Evolutionary conservation across 1,139 yeast species (phyloP).

Genomic region (Lodderomyces theae): DNA sequence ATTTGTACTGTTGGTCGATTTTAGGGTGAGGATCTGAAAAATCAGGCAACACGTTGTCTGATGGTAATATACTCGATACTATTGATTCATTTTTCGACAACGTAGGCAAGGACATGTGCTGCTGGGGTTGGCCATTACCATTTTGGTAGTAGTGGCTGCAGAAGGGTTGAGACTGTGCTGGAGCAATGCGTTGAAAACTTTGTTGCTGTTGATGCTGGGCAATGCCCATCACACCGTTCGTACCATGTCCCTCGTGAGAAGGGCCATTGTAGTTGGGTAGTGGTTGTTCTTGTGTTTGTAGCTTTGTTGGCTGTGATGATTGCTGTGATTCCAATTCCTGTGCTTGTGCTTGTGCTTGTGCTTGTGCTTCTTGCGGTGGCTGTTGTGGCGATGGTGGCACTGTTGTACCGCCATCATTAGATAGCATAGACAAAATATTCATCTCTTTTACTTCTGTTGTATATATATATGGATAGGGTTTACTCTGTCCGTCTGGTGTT

Average conservation of each 20-base stretch:
- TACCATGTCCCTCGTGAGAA: not conserved
- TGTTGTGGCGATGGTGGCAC: not conserved
- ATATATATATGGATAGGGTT: too few species aligned
- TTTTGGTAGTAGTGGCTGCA: too few species aligned
- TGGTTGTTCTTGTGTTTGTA: too few species aligned
- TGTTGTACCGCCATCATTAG: conserved; percentile 20
- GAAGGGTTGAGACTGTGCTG: too few species aligned
- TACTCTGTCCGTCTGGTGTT: too few species aligned
- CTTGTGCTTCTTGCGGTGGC: not conserved
- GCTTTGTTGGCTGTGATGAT: too few species aligned
- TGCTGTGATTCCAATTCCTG: too few species aligned
- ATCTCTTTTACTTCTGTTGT: conserved; percentile 18
- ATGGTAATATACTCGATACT: conserved; percentile 11
- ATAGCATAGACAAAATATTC: conserved; percentile 45
- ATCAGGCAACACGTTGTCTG: not conserved
- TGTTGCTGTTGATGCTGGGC: not conserved
- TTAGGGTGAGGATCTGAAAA: conserved; percentile 3
- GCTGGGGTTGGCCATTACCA: conserved; percentile 2
- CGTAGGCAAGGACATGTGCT: conserved; percentile 3
- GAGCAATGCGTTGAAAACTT: not conserved
- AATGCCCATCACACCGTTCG: not conserved
- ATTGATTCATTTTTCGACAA: conserved; percentile 8
- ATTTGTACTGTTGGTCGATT: conserved; percentile 15
- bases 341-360: too few species aligned
- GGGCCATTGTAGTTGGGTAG: not conserved